Conservation (phyloP, 768 basidiomycete species). For the Sistotremastrum suecicum region DNA sequence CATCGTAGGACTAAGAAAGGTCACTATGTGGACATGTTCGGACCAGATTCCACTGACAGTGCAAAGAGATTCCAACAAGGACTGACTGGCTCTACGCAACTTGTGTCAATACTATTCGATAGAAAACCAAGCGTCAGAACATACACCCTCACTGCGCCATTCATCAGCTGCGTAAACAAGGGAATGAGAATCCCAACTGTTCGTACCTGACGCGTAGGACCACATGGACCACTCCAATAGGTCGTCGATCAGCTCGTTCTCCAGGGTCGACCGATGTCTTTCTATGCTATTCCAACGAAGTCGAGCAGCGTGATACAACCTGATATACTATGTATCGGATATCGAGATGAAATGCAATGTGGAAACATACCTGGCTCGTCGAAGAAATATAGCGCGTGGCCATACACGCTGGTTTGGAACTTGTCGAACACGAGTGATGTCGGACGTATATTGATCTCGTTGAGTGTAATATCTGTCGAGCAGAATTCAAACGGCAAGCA, state of each 20-base stretch:
- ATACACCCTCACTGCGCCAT: slow-evolving; percentile 16
- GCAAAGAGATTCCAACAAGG: slow-evolving; percentile 19
- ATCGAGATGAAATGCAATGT: too few species aligned
- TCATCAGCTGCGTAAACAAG: neutral
- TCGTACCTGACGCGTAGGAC: slow-evolving; percentile 45
- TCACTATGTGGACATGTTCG: neutral
- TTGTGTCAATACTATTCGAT: slow-evolving; percentile 3
- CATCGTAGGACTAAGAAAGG: slow-evolving; percentile 43
- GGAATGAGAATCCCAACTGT: neutral
- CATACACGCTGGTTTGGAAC: slow-evolving; percentile 61
- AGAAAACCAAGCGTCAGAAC: slow-evolving; percentile 2
- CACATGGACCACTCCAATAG: slow-evolving; percentile 64
- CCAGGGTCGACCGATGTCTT: slow-evolving; percentile 40
- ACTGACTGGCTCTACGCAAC: slow-evolving; percentile 23
- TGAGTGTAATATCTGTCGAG: slow-evolving; percentile 38
- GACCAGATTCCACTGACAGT: slow-evolving; percentile 14
- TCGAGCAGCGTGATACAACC: slow-evolving; percentile 39
- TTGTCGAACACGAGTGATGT: slow-evolving; percentile 51
- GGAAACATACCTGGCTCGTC: slow-evolving; percentile 41
- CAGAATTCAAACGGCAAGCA: neutral
- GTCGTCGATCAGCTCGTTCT: slow-evolving; percentile 57
- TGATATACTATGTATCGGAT: slow-evolving; percentile 30
- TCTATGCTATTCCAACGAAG: slow-evolving; percentile 66
- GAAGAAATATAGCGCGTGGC: slow-evolving; percentile 59
- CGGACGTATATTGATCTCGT: slow-evolving; percentile 40